Evolutionary conservation across 2,329 filamentous ascomycete species (phyloP).

Genomic region (Ascochyta viciae-villosae): DNA sequence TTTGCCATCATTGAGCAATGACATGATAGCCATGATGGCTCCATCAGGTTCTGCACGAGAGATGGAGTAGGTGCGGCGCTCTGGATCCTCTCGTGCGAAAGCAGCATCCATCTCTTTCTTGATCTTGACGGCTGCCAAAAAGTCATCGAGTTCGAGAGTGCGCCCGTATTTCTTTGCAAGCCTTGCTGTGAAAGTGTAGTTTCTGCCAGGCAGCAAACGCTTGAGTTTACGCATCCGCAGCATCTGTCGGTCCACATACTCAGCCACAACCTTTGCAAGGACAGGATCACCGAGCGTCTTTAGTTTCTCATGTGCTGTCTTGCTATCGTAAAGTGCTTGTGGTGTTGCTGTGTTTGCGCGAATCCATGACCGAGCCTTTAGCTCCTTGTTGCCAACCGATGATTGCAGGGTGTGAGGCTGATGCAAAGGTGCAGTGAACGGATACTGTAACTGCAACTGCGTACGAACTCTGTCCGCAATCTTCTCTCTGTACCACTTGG

Average conservation of each 20-base stretch:
- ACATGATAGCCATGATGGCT: conserved; percentile 70
- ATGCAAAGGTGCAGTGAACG: conserved; percentile 37
- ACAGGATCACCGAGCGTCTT: conserved; percentile 39
- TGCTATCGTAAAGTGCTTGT: conserved; percentile 48
- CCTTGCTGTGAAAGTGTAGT: conserved; percentile 68
- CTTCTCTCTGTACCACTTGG: conserved; percentile 35
- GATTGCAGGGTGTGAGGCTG: background rate
- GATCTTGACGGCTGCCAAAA: conserved; percentile 63
- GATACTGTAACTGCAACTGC: conserved; percentile 32
- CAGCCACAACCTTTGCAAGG: conserved; percentile 59
- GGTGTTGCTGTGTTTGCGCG: conserved; percentile 55
- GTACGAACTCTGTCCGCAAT: conserved; percentile 34
- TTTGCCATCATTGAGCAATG: conserved; percentile 67
- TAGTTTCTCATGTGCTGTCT: conserved; percentile 52
- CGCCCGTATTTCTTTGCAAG: conserved; percentile 66
- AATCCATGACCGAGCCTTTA: conserved; percentile 54
- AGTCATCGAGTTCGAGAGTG: conserved; percentile 50
- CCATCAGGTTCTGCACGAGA: conserved; percentile 68
- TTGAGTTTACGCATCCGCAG: conserved; percentile 68
- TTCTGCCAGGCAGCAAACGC: conserved; percentile 62
- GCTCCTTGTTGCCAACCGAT: conserved; percentile 16
- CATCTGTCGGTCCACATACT: conserved; percentile 60
- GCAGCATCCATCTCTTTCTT: conserved; percentile 66
- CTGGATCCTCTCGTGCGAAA: conserved; percentile 50
- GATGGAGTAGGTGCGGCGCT: conserved; percentile 51